A percentile compares a stretch with the other conserved stretches of the same genome.
Conservation (phyloP, 768 basidiomycete genomes). For the Zangia roseola region DNA sequence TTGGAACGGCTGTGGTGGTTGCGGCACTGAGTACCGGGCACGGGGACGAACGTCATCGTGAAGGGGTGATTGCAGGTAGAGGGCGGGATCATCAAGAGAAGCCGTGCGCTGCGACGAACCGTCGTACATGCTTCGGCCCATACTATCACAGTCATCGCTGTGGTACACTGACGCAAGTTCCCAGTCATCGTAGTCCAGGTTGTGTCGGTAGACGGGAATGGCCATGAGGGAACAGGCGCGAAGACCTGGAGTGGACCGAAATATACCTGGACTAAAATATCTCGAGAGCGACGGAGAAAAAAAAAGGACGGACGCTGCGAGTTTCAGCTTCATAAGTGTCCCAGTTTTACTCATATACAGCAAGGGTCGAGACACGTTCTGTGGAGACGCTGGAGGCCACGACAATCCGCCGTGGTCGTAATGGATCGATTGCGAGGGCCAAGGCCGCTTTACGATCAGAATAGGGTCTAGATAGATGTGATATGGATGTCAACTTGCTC, state of each 20-base stretch:
- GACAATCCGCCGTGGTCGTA: slow-evolving; percentile 20
- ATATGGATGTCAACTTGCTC: not conserved
- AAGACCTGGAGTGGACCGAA: not conserved
- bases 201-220: slow-evolving; percentile 29
- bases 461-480: slow-evolving; percentile 7
- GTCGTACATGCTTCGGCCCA: slow-evolving; percentile 20
- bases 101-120: slow-evolving; percentile 10
- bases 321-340: slow-evolving; percentile 5
- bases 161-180: slow-evolving; percentile 29
- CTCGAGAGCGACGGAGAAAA: not conserved
- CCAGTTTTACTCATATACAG: slow-evolving; percentile 22
- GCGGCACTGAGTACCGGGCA: slow-evolving; percentile 18
- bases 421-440: slow-evolving; percentile 11
- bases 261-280: not conserved
- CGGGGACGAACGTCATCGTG: slow-evolving; percentile 4
- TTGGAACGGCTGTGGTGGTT: slow-evolving; percentile 8
- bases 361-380: slow-evolving; percentile 24
- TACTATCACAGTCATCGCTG: slow-evolving; percentile 29
- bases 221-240: slow-evolving; percentile 11
- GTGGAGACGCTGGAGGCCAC: slow-evolving; percentile 24
- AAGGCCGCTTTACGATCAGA: slow-evolving; percentile 9
- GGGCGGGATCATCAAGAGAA: slow-evolving; percentile 7
- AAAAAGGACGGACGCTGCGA: slow-evolving; percentile 1
- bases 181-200: slow-evolving; percentile 24
- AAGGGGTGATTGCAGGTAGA: slow-evolving; percentile 2